Evolutionary conservation across 2,329 filamentous ascomycete genomes (phyloP), one percentile per base, ranked within the genome.

Genomic region (Alternaria conjuncta): DNA sequence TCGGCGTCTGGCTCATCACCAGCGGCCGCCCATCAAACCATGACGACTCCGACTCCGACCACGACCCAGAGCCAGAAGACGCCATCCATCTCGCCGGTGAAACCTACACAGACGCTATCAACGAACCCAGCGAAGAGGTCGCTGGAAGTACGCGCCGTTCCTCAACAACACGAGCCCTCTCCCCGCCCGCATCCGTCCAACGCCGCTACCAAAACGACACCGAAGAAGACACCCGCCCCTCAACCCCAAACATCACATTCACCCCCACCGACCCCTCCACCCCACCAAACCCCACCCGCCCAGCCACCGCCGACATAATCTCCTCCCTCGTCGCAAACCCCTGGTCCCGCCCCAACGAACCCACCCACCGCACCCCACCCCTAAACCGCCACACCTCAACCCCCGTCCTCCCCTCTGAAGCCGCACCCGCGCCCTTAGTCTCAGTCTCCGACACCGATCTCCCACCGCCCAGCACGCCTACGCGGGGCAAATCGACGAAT

Each of bases 1-100:
- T 95, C 63, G 96, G 96, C 10, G 96, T 99, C n/a, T 98, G 96
- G 81, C 87, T 97, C 70, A 97, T 99, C 75, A 98, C 96, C 2
- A 97, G 92, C 73, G 94, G 93, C 57, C 87, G 94, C 70, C 69
- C 66, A 6, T 57, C 60, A 4, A 63, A 63, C 15, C 53, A 67
- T 13, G 57, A 60, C n/a, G 86, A 88, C 4, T 86, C 88, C 4
- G 87, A 90, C 8, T 85, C 87, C 13, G 75, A 81, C 11, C 60
- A 75, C 18, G 75, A 77, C 9, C 69, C 76, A 18, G 80, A 83
- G 46, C 74, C 79, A 4, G 79, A 81, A 64, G 81, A 84, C 43
- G 77, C 75, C 2, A 82, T 84, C 57, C 74, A 79, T 54, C 75
- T 84, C 6, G 65, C 79, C n/a, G 74, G 79, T 57, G 81, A 83